Evolutionary conservation across 306 rosid species (phyloP).

Genomic region (Glycyrrhiza uralensis): DNA sequence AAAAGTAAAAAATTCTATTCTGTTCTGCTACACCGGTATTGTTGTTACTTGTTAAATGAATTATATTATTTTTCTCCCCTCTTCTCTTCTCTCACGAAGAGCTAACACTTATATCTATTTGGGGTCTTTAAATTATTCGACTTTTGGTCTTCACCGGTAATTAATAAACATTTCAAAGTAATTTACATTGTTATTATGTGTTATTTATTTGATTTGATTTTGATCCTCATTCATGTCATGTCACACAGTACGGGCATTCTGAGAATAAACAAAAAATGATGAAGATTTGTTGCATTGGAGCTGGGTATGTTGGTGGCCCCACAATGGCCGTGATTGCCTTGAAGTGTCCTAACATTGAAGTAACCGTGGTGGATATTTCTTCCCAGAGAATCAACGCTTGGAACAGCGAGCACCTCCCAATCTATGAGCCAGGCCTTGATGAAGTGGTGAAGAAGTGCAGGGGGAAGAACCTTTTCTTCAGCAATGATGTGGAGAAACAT

Average conservation of each 20-base stretch:
- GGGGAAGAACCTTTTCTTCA: constrained; percentile 57
- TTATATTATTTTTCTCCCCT: not conserved
- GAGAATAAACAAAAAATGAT: constrained; percentile 52
- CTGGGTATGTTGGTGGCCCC: constrained; percentile 91
- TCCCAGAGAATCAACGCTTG: constrained; percentile 42
- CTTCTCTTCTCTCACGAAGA: not conserved
- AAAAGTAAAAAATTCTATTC: not conserved
- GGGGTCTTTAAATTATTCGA: not conserved
- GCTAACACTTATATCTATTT: not conserved
- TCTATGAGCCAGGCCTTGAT: constrained; percentile 62
- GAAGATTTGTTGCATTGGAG: constrained; percentile 92
- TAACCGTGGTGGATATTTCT: constrained; percentile 54
- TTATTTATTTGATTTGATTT: not conserved
- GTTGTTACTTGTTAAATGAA: not conserved
- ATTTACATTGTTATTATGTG: not conserved
- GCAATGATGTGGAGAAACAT: constrained; percentile 63
- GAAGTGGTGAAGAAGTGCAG: constrained; percentile 55
- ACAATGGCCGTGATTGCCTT: constrained; percentile 86
- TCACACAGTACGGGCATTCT: constrained; percentile 23
- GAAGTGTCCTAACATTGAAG: constrained; percentile 44
- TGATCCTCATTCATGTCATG: not conserved
- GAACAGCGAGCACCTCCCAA: constrained; percentile 62
- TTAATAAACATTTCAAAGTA: not conserved
- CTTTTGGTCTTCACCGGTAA: not conserved
- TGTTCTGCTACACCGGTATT: not conserved